A percentile compares a stretch with the other conserved stretches of the same genome.
These are phyloP conservation scores for Hansenula sp. DNA, from an alignment of 1,139 yeast genomes.

Conservation along the genomic window DNA sequence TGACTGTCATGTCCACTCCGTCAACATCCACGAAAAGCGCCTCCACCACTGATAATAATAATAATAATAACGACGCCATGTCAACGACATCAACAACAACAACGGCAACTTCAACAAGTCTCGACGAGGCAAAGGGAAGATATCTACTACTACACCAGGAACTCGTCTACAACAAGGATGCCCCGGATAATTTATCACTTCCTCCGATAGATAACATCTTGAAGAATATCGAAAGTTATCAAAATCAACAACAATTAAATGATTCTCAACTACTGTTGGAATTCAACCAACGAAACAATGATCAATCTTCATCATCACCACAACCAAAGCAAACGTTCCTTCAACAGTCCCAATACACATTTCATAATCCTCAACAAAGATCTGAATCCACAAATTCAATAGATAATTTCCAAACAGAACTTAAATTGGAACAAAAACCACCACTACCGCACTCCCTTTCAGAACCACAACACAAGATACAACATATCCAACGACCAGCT, in stretches of 20 bases:
- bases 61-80: too few relatives aligned
- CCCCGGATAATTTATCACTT: conserved; percentile 7
- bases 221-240: conserved; percentile 21
- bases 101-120: not conserved
- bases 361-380: not conserved
- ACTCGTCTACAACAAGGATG: not conserved
- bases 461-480: not conserved
- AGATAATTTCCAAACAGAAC: conserved; percentile 1
- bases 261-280: conserved; percentile 22
- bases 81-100: not conserved
- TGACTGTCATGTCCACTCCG: too few relatives aligned
- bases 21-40: too few relatives aligned
- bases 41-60: too few relatives aligned
- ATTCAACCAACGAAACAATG: conserved; percentile 6
- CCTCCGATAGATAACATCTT: conserved; percentile 22
- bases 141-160: not conserved
- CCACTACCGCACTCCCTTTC: not conserved
- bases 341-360: not conserved
- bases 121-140: not conserved
- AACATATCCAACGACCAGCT: not conserved
- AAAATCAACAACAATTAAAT: conserved; percentile 21
- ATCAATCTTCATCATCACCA: not conserved
- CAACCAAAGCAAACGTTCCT: too few relatives aligned
- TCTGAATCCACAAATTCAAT: conserved; percentile 1
- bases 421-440: not conserved